A percentile compares a stretch with the other conserved stretches of the same genome.
These are phyloP conservation scores for Penicillium verhagenii DNA, from an alignment of 495 filamentous ascomycete genomes.

Conservation along the genomic window DNA sequence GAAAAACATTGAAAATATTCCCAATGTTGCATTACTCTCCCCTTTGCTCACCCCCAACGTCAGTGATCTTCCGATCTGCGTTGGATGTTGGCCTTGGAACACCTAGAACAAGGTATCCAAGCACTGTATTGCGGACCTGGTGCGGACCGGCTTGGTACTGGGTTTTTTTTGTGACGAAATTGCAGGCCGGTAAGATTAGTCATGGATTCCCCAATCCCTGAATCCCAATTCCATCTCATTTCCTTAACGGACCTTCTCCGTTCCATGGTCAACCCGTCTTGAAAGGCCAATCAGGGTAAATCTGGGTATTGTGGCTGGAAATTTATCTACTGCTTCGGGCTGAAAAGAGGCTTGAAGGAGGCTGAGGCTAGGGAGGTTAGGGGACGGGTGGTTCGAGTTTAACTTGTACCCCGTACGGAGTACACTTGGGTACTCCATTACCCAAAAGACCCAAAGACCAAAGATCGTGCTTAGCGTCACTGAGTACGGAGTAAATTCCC, in stretches of 20 bases:
- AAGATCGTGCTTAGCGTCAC: no score
- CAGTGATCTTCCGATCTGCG: constrained; percentile 33
- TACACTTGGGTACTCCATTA: background rate
- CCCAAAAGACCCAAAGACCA: no score
- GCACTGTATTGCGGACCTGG: background rate
- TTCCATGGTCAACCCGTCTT: background rate
- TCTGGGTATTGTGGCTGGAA: background rate
- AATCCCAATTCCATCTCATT: constrained; percentile 4
- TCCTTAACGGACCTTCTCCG: constrained; percentile 2
- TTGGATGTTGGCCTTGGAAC: constrained; percentile 19
- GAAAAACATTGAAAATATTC: no score
- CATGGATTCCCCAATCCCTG: no score
- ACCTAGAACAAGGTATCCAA: constrained; percentile 1
- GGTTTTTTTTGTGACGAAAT: constrained; percentile 23
- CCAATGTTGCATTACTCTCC: background rate
- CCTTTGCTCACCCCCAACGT: constrained; percentile 19
- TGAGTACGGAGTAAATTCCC: no score
- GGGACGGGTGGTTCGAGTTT: no score
- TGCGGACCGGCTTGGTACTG: background rate
- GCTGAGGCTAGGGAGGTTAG: background rate
- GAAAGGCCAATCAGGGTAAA: background rate
- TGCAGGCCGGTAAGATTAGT: constrained; percentile 12
- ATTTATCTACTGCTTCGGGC: no score
- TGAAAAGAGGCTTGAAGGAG: no score
- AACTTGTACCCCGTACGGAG: no score